Evolutionary conservation across 305 asterid genomes (phyloP), one percentile per base, ranked within the genome.

Genomic region (Fraxinus albicans): DNA sequence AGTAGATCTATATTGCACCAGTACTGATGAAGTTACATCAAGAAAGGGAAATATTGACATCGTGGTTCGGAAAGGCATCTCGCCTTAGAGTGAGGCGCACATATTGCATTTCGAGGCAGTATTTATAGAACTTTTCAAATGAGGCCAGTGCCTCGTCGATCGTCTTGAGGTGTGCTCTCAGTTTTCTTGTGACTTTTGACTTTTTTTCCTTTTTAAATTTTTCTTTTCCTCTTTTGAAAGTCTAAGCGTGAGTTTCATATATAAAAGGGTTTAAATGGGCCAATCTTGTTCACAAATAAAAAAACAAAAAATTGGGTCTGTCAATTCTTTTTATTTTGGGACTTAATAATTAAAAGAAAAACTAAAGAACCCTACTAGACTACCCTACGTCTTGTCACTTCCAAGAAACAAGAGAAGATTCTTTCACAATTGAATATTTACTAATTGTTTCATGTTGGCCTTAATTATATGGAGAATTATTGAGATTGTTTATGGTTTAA

Each of bases 351-450:
- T 5, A 55, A 17, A 55, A 55, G 25, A 35, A 35, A 34, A 35
- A 35, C 21, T 55, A 55, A 40, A 40, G 47, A 35, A 35, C 38
- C 38, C 38, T 35, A 5, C 38, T 40, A 40, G 9, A 40, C 13
- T 40, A 40, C 13, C 47, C 47, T 35, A 40, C 3, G 13, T 8
- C 13, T 40, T 8, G n/a, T 55, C 65, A 55, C 65, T 55, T n/a
- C 23, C 65, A 55, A 55, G 65, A 55, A 80, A 83, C 47, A 86
- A 75, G 81, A 80, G 50, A 79, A 83, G 72, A 65, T 60, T 58
- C 67, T 79, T 73, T 19, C 2, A 55, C 23, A 2, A 55, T 19
- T 53, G 21, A n/a, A 53, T 53, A 13, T 53, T 17, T 53, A 4
- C 21, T 50, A 15, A 50, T 50, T 50, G 13, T 8, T 40, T 40